Evolutionary conservation across 1,284 basidiomycete genomes (phyloP), one percentile per base, ranked within the genome.

Genomic region (Leccinum angustisporum): DNA sequence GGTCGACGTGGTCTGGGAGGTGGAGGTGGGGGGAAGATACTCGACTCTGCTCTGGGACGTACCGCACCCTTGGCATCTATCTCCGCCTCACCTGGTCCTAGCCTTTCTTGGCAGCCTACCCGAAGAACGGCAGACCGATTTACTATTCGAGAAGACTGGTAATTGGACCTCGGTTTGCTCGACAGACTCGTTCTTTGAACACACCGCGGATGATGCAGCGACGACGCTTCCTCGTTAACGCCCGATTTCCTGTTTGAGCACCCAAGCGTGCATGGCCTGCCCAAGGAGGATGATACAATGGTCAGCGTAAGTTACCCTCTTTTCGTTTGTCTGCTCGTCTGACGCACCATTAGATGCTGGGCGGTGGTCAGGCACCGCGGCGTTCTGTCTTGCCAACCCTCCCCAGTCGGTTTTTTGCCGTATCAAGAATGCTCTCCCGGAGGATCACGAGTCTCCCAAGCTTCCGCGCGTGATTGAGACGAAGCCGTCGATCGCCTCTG

Each of bases 271-370:
- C 81, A 85, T 27, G 27, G 27, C 27, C 27, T 27, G 0, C 74
- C 76, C 31, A 80, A 80, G 65, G 88, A 91, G 38, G 88, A 91
- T 65, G 90, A 92, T 64, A 92, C 90, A 0, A 90, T 92, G 89
- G 86, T 92, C 59, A 85, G 83, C 54, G 90, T 90, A 73, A 70
- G 87, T 11, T 13, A 36, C 77, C 4, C 4, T n/a, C 10, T 10
- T 38, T 52, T 9, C 14, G 25, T 50, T 53, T 9, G 7, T 91
- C 90, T 0, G 77, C 90, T 60, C 38, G 14, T 34, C 57, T 67
- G 16, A 68, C 38, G n/a, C 36, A 51, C 21, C 34, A 57, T 1
- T 64, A 91, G 88, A 91, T 92, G 89, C 76, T 92, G 38, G 90
- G 87, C 54, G 89, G 88, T 60, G 88, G 86, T 3, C 86, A 85